Evolutionary conservation across 257 asterid genomes (phyloP).

Genomic region (Sherardia arvensis): DNA sequence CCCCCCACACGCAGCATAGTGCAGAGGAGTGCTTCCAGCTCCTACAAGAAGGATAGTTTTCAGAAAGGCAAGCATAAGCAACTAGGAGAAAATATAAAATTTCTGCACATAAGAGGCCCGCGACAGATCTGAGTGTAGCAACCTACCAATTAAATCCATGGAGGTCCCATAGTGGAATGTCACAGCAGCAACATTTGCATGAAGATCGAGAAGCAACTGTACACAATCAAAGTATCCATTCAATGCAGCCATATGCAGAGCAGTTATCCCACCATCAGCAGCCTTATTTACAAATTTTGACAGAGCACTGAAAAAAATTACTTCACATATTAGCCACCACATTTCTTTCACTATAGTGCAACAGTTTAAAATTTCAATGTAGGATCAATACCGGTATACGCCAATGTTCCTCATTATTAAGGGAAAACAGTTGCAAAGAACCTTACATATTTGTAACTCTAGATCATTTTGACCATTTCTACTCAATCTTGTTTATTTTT

Average conservation of each 20-base stretch:
- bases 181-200: conserved; percentile 65
- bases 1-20: conserved; percentile 99
- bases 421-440: background rate
- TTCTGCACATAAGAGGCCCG: conserved; percentile 3
- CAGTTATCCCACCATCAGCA: conserved; percentile 97
- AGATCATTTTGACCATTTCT: background rate
- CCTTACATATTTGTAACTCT: background rate
- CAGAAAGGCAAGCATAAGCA: background rate
- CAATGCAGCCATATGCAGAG: conserved; percentile 98
- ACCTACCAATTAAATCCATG: conserved; percentile 82
- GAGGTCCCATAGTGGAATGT: conserved; percentile 95
- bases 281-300: conserved; percentile 84
- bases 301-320: conserved; percentile 48
- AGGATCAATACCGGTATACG: background rate
- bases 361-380: background rate
- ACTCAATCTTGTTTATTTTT: background rate
- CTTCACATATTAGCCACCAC: conserved; percentile 7
- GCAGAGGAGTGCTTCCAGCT: conserved; percentile 97
- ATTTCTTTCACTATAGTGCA: background rate
- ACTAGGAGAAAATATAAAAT: conserved; percentile 6
- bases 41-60: conserved; percentile 32
- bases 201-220: conserved; percentile 90
- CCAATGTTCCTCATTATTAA: background rate
- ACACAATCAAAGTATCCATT: conserved; percentile 95
- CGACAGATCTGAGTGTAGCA: conserved; percentile 7